These are phyloP conservation scores for Annulohypoxylon stygium DNA, from an alignment of 495 filamentous ascomycete species.

Conservation along the genomic window DNA sequence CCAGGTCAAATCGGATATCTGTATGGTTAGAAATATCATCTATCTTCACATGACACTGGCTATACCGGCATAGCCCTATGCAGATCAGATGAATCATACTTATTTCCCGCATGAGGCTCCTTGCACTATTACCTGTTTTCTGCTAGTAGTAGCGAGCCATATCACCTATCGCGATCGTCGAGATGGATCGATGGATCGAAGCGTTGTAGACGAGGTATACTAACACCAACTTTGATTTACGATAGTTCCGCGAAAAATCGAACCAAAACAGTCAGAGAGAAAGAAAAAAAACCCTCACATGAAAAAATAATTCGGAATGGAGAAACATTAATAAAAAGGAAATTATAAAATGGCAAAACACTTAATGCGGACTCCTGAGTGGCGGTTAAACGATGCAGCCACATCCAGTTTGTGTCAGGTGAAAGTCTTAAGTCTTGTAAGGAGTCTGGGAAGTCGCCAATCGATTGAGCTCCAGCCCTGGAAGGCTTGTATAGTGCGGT, in stretches of 20 bases:
- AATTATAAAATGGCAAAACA: constrained; percentile 17
- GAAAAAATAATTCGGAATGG: neutral
- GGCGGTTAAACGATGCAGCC: constrained; percentile 45
- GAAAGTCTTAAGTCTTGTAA: constrained; percentile 8
- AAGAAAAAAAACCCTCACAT: neutral
- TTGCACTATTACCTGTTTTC: neutral
- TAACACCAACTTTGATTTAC: neutral
- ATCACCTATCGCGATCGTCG: neutral
- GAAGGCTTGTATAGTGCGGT: neutral
- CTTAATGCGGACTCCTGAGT: constrained; percentile 28
- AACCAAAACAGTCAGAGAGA: no score
- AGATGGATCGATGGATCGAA: neutral
- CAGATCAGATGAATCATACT: constrained; percentile 25
- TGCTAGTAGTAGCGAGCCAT: neutral
- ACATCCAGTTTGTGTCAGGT: constrained; percentile 26
- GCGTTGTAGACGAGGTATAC: neutral
- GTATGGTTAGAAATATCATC: constrained; percentile 14
- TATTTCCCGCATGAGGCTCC: constrained; percentile 22
- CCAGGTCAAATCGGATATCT: constrained; percentile 30
- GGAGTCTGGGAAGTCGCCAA: neutral
- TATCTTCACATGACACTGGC: constrained; percentile 31
- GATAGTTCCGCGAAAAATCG: neutral
- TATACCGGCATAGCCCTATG: constrained; percentile 36
- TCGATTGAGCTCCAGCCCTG: neutral
- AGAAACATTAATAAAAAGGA: constrained; percentile 21